Evolutionary conservation across 306 rosid species (phyloP), one percentile per base, ranked within the genome.

Genomic region (Quercus bicolor): DNA sequence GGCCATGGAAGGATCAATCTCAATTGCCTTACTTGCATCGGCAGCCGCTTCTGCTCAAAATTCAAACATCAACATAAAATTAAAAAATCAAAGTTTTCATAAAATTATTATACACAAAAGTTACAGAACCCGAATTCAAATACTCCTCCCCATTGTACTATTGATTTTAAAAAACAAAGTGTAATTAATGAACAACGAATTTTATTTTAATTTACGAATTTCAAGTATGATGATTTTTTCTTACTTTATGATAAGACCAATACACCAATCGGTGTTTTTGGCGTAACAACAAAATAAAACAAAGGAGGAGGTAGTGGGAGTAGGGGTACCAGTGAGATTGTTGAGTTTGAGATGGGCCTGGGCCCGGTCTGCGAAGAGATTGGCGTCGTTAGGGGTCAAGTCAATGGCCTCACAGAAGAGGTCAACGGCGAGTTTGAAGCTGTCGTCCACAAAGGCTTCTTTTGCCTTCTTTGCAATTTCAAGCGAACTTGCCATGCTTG

Each of bases 391-490:
- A 0, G 90, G 83, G 64, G 81, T 84, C 31, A 84, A 61, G 28
- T 56, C 2, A 29, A 90, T 85, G 16, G 91, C 89, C 51, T 80
- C 74, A 33, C 88, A 56, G 74, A 86, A 88, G n/a, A 83, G 76
- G 71, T 86, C 83, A 5, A 83, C 83, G 78, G 92, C 83, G 13
- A 75, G 75, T 6, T 76, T 2, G 13, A 83, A 88, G 13, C 87
- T 85, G 80, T 90, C 94, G 7, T 90, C 89, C n/a, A 90, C 24
- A 70, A 90, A 90, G 0, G 94, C 92, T 33, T 88, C 92, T 70
- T 78, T 88, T 11, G 94, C 94, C 80, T 81, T 82, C 79, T 70
- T 83, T 23, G 85, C 92, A 3, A 88, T 83, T 23, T 83, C 92
- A 3, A 88, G 66, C 3, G 77, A 85, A 10, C 28, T 52, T 23